Evolutionary conservation across 2,329 filamentous ascomycete genomes (phyloP), one percentile per base, ranked within the genome.

Genomic region (Colletotrichum lentis): DNA sequence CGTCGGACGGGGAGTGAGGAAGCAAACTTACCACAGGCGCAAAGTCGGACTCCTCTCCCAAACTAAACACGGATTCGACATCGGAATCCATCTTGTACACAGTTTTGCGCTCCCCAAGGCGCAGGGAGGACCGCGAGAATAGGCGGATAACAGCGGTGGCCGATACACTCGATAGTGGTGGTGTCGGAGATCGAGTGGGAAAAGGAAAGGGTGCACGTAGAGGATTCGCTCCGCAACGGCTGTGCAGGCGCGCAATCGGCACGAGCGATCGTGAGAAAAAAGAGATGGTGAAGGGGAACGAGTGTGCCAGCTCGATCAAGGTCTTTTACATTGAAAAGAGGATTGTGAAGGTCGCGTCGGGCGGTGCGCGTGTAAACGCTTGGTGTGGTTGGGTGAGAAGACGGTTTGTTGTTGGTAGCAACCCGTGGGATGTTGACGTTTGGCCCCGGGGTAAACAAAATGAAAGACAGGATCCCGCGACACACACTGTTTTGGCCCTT

Each of bases 31-130:
- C 80, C 56, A 73, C 73, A n/a, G 80, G 80, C 58, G 76, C 77
- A 67, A 74, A 82, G 71, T 73, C 80, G 24, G 80, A 82, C 67
- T 82, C 80, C 43, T 81, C 79, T 57, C 73, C 79, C 35, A 77
- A 62, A 67, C 77, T 80, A 71, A 79, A 80, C 53, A 73, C 73
- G 67, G 76, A 80, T n/a, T 35, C 64, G 79, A 89, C 88, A 79
- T 88, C 85, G 70, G 83, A 86, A 73, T 85, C 83, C 86, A 88
- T 88, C 57, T 74, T 80, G 78, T 71, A 65, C 54, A 60, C 20
- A 58, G 35, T 53, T 55, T 35, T 54, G 44, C 66, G 67, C 50
- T 67, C 67, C 54, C 64, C 58, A 35, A 54, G 31, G 41, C 46
- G 63, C 64, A 58, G 54, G 64, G 57, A 62, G 67, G 35, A 43